Conservation (phyloP, 305 asterid genomes). For the Fraxinus paxiana region DNA sequence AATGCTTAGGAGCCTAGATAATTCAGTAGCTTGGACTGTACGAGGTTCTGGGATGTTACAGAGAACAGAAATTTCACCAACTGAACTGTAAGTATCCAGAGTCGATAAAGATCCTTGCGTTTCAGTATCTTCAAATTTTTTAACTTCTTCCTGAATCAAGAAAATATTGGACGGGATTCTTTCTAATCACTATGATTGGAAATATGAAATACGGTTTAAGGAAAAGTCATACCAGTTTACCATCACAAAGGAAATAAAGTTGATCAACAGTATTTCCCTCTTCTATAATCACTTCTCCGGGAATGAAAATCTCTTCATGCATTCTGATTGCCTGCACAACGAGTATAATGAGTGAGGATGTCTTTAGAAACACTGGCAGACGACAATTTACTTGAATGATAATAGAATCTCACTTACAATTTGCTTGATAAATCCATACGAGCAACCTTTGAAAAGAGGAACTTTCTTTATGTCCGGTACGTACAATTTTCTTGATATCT, state of each 20-base stretch:
- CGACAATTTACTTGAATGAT: not conserved
- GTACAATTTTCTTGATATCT: slow-evolving; percentile 56
- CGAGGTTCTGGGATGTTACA: slow-evolving; percentile 51
- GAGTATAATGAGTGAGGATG: not conserved
- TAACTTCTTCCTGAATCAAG: slow-evolving; percentile 36
- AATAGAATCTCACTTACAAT: slow-evolving; percentile 39
- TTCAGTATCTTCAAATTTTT: slow-evolving; percentile 35
- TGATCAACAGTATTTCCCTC: slow-evolving; percentile 53
- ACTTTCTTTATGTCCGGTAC: slow-evolving; percentile 46
- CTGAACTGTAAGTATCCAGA: slow-evolving; percentile 33
- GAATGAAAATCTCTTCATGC: slow-evolving; percentile 68
- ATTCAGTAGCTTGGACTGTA: slow-evolving; percentile 45
- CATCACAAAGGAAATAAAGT: slow-evolving; percentile 54
- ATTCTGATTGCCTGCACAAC: slow-evolving; percentile 42
- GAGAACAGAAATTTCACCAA: slow-evolving; percentile 57
- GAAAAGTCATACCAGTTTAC: slow-evolving; percentile 48
- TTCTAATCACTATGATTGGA: not conserved
- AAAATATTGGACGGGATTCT: not conserved
- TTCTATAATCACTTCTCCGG: slow-evolving; percentile 61
- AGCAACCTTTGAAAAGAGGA: slow-evolving; percentile 59
- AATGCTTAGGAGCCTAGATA: slow-evolving; percentile 51
- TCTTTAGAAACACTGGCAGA: not conserved
- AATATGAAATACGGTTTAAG: not conserved
- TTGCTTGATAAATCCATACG: slow-evolving; percentile 51
- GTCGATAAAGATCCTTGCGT: slow-evolving; percentile 26